phyloP scores from a whole-genome alignment of 805 yeast genomes.

The Barnettozyma pratensis region DNA sequence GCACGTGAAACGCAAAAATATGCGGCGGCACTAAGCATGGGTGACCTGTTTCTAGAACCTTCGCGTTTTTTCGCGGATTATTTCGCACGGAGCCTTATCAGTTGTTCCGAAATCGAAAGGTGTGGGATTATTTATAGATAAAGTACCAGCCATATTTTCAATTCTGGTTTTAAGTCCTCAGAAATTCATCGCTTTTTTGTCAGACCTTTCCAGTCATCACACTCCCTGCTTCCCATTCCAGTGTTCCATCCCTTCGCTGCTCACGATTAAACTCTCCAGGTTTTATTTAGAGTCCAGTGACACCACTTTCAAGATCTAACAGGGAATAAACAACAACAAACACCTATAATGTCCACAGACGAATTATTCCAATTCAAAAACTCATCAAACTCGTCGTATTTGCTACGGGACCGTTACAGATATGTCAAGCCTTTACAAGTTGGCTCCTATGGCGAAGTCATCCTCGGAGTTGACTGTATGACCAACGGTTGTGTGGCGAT shows the following conservation, averaged over 20 bases:
- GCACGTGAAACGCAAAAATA: not conserved
- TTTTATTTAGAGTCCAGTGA: not conserved
- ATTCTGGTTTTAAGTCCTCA: too few species aligned
- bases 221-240: not conserved
- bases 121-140: not conserved
- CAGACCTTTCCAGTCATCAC: too few species aligned
- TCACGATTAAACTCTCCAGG: not conserved
- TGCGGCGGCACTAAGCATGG: not conserved
- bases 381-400: not conserved
- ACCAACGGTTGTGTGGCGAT: conserved; percentile 40
- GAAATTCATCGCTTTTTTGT: too few species aligned
- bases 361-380: conserved; percentile 8
- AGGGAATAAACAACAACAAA: not conserved
- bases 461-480: conserved; percentile 41
- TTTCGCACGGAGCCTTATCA: not conserved
- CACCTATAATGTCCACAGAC: conserved; percentile 1
- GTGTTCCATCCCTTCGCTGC: not conserved
- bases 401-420: conserved; percentile 2
- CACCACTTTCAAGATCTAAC: not conserved
- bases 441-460: conserved; percentile 60
- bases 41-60: not conserved
- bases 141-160: not conserved
- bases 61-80: not conserved
- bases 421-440: conserved; percentile 14
- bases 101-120: not conserved